Evolutionary conservation across 768 basidiomycete species (phyloP).

Genomic region (Pleurotus eryngii): DNA sequence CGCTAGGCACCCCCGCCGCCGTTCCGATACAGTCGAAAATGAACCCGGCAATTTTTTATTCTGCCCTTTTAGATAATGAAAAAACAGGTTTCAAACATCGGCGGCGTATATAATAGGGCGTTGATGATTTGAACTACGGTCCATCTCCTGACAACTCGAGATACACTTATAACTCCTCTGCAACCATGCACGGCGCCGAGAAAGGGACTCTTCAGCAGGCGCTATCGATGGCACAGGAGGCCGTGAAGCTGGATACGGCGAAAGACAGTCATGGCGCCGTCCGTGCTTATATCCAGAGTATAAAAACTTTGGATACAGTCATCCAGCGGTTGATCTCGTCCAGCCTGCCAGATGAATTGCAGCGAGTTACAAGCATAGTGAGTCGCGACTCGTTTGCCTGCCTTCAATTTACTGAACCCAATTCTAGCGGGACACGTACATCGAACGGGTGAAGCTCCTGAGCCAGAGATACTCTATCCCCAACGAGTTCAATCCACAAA

Average conservation of each 20-base stretch:
- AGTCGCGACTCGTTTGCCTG: background rate
- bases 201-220: slow-evolving; percentile 4
- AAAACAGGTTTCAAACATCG: too few species aligned
- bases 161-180: too few species aligned
- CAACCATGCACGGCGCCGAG: background rate
- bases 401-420: too few species aligned
- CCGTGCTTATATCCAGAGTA: slow-evolving; percentile 5
- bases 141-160: too few species aligned
- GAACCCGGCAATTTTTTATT: too few species aligned
- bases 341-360: background rate
- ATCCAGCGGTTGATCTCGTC: background rate
- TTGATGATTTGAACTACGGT: too few species aligned
- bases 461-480: background rate
- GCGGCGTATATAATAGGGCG: too few species aligned
- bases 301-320: background rate
- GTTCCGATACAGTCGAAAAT: too few species aligned
- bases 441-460: background rate
- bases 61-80: too few species aligned
- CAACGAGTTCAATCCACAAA: slow-evolving; percentile 4
- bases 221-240: slow-evolving; percentile 1
- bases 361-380: background rate
- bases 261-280: slow-evolving; percentile 5
- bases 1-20: too few species aligned
- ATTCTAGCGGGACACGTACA: slow-evolving; percentile 4
- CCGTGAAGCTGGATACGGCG: slow-evolving; percentile 1